These are phyloP conservation scores for Malus hybrid DNA, from an alignment of 331 rosid genomes.

Conservation along the genomic window DNA sequence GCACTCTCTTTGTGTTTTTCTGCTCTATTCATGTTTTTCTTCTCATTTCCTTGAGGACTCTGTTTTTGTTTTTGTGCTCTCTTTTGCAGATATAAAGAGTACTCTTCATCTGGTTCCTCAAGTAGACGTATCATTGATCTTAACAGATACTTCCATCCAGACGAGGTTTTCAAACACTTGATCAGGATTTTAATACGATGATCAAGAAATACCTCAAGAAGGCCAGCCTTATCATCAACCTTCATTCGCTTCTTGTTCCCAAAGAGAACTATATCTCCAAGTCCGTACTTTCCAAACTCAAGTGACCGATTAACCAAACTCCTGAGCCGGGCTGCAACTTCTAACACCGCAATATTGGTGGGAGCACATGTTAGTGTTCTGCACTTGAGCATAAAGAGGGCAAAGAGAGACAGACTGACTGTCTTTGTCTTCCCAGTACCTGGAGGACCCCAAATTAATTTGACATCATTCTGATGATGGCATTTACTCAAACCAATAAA, in stretches of 20 bases:
- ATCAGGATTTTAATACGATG: slow-evolving; percentile 3
- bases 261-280: slow-evolving; percentile 8
- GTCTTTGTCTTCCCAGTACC: slow-evolving; percentile 70
- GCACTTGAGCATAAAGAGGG: neutral
- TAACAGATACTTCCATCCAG: slow-evolving; percentile 12
- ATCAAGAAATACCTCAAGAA: slow-evolving; percentile 10
- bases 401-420: slow-evolving; percentile 13
- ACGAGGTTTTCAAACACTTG: neutral
- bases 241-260: neutral
- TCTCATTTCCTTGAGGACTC: neutral
- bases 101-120: neutral
- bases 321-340: neutral
- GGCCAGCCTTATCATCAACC: neutral
- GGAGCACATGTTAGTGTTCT: slow-evolving; percentile 12
- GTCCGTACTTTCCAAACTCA: slow-evolving; percentile 3
- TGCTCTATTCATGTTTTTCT: no score
- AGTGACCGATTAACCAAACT: neutral
- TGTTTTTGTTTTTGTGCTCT: neutral
- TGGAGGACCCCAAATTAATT: slow-evolving; percentile 68
- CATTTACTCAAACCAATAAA: slow-evolving; percentile 23
- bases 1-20: no score
- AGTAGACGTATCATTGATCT: slow-evolving; percentile 11
- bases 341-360: neutral
- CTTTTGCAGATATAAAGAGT: neutral
- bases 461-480: slow-evolving; percentile 15